Base-by-base conservation (phyloP, 352 stramenopile species). In the Lagenidium giganteum region DNA sequence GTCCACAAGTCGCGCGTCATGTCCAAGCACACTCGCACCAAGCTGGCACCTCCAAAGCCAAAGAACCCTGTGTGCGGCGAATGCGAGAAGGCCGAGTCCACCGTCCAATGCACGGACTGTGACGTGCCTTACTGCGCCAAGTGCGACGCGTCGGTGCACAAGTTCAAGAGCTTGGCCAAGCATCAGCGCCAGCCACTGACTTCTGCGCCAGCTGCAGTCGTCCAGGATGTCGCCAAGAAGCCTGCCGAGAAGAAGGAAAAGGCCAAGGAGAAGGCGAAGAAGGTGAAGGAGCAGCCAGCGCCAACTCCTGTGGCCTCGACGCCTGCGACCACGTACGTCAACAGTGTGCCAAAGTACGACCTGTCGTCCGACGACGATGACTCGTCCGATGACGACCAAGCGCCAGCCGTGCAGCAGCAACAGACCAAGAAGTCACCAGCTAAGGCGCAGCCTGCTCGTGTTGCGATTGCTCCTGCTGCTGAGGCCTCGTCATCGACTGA, bases 1-100 rank as follows among this genome's bases (percentile, higher is more conserved):
- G 74, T 86, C 8, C 77, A 89, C 41, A 50, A 55, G 30, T 54
- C 74, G 28, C 77, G 76, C 40, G 77, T 89, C 27, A 84, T 89
- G 71, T 40, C 51, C 5, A 70, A 70, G 24, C 77, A 89, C 47
- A 53, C 64, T 38, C 77, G 66, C 8, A 38, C 51, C 8, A 59
- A 65, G 26, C 61, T 84, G 6, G 54, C 68, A 16, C 43, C 57
- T 0, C 32, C 40, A 6, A 27, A 36, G n/a, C 28, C 42, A 8
- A 62, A 49, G 27, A 43, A 62, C 12, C 67, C 67, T 0, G 25
- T 29, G 12, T 87, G 75, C 57, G 62, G 57, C 13, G 75, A 87
- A 18, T 87, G 75, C 35, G 72, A 85, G 26, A 54, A 44, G 5
- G 42, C 47, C 4, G 42, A 53, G 23, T 61, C 69, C 5, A 64